Conservation (phyloP, 164 flowering plant genomes). For the Vitis riparia region DNA sequence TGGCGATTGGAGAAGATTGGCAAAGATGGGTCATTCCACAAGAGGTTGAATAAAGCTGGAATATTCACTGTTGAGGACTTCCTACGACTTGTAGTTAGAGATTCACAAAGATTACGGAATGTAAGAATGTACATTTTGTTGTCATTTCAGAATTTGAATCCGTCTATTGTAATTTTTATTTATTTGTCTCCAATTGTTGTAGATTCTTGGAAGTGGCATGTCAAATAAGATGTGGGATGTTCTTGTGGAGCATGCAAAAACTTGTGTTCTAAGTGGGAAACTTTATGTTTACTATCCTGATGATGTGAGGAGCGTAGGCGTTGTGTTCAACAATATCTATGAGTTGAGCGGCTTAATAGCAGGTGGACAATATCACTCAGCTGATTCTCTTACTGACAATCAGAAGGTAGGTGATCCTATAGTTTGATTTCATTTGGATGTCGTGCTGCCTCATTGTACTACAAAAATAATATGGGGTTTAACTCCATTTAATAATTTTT, state of each 20-base stretch:
- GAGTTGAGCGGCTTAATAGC: conserved; percentile 80
- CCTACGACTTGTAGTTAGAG: conserved; percentile 73
- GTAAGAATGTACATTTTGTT: conserved; percentile 44
- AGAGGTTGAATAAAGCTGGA: conserved; percentile 75
- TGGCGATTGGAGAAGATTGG: conserved; percentile 98
- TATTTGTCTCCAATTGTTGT: conserved; percentile 13
- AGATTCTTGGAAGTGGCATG: conserved; percentile 99
- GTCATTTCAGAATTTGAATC: background rate
- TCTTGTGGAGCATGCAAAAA: conserved; percentile 90
- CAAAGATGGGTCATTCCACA: conserved; percentile 94
- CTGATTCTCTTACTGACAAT: conserved; percentile 71
- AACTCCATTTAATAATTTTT: background rate
- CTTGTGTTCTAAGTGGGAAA: conserved; percentile 85
- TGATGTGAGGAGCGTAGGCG: conserved; percentile 73
- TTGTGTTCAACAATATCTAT: conserved; percentile 84
- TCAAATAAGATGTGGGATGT: conserved; percentile 99
- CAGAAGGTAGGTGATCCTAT: conserved; percentile 68
- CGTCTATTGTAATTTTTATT: background rate
- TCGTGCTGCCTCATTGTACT: background rate
- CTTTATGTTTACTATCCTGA: conserved; percentile 77
- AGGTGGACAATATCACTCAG: conserved; percentile 62
- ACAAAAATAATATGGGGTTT: no score
- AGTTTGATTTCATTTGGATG: background rate
- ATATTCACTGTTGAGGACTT: conserved; percentile 80
- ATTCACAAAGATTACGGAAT: conserved; percentile 65